Conservation (phyloP, 768 basidiomycete species). For the Rhizopogon roseolus region DNA sequence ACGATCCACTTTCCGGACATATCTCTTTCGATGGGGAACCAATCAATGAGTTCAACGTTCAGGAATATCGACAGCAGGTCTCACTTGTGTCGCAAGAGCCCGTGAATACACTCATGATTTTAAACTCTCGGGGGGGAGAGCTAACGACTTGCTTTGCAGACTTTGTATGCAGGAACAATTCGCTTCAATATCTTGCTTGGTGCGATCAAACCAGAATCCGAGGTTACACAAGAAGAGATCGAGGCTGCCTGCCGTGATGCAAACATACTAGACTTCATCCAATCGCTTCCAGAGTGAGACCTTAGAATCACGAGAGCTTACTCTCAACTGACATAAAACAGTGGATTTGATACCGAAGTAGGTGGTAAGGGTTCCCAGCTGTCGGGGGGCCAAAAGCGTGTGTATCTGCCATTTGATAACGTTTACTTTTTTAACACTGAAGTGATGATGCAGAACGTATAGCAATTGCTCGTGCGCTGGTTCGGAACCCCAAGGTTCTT, state of each 20-base stretch:
- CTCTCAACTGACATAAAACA: conserved; percentile 20
- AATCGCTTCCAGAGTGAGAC: conserved; percentile 71
- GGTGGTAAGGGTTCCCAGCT: conserved; percentile 89
- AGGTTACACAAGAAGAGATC: conserved; percentile 85
- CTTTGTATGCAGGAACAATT: conserved; percentile 83
- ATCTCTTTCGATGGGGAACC: conserved; percentile 71
- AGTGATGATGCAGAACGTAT: conserved; percentile 41
- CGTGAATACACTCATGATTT: conserved; percentile 13
- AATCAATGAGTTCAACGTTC: conserved; percentile 73
- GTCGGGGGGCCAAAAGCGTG: conserved; percentile 85
- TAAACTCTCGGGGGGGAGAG: conserved; percentile 2
- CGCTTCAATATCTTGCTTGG: conserved; percentile 91
- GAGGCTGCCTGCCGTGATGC: conserved; percentile 82
- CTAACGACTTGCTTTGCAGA: conserved; percentile 24
- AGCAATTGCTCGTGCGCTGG: conserved; percentile 86
- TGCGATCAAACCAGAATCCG: conserved; percentile 64
- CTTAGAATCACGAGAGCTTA: not conserved
- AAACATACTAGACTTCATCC: conserved; percentile 89
- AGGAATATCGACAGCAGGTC: conserved; percentile 84
- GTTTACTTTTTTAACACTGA: not conserved
- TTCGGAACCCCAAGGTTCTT: conserved; percentile 86
- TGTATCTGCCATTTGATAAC: conserved; percentile 15
- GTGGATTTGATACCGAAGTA: conserved; percentile 88
- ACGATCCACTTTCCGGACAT: conserved; percentile 70
- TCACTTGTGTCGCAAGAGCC: conserved; percentile 92